phyloP scores from a whole-genome alignment of 352 stramenopile species.

The Phytophthora hibernalis region DNA sequence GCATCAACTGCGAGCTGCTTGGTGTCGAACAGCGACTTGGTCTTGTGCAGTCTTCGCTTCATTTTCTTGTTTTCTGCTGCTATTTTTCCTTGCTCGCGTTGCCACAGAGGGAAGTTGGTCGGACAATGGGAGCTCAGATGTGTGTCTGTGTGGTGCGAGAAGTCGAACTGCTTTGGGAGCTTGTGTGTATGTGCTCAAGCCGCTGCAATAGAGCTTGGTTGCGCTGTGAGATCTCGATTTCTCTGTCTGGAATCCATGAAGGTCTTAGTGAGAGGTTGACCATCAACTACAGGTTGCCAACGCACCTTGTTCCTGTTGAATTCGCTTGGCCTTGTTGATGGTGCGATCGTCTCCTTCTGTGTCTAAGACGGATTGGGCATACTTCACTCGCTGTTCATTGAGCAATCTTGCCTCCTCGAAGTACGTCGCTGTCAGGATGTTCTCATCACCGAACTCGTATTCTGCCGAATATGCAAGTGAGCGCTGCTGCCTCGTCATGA shows the following conservation, averaged over 20 bases:
- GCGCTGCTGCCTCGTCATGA: slow-evolving; percentile 60
- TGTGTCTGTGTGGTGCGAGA: slow-evolving; percentile 59
- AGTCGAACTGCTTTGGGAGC: slow-evolving; percentile 65
- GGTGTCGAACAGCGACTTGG: slow-evolving; percentile 52
- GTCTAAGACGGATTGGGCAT: slow-evolving; percentile 51
- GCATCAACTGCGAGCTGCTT: slow-evolving; percentile 61
- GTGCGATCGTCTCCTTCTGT: slow-evolving; percentile 28
- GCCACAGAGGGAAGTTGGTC: slow-evolving; percentile 41
- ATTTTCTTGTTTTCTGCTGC: slow-evolving; percentile 59
- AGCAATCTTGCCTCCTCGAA: slow-evolving; percentile 55
- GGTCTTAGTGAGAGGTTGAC: not conserved
- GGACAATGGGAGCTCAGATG: slow-evolving; percentile 46
- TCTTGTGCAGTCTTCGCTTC: slow-evolving; percentile 41
- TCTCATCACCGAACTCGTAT: slow-evolving; percentile 73
- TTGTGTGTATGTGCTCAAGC: slow-evolving; percentile 65
- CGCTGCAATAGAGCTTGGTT: slow-evolving; percentile 57
- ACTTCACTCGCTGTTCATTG: slow-evolving; percentile 53
- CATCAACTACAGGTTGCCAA: not conserved
- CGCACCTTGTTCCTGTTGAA: slow-evolving; percentile 68
- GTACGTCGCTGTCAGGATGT: slow-evolving; percentile 60
- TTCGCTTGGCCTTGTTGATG: slow-evolving; percentile 60
- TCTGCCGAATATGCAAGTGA: slow-evolving; percentile 65
- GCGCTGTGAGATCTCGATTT: slow-evolving; percentile 55
- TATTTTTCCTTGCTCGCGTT: slow-evolving; percentile 55
- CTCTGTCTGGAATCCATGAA: slow-evolving; percentile 42